Evolutionary conservation across 768 basidiomycete species (phyloP).

Genomic region (Harrya chromipes): DNA sequence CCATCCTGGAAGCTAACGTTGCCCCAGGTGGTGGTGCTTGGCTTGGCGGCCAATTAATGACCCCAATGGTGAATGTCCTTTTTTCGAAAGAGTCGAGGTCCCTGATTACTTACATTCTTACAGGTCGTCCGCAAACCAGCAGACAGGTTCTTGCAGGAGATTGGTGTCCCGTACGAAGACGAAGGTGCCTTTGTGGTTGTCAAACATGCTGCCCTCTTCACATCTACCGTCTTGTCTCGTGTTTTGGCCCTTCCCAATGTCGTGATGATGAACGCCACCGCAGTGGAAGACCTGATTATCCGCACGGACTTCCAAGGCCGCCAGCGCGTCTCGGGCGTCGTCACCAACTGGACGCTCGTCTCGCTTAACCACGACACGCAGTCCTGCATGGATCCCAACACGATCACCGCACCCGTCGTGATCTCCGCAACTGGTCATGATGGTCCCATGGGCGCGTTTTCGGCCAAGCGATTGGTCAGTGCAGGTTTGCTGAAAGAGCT

Average conservation of each 20-base stretch:
- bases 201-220: conserved; percentile 80
- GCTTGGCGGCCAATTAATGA: conserved; percentile 79
- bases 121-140: conserved; percentile 79
- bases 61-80: conserved; percentile 55
- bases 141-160: conserved; percentile 62
- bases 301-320: conserved; percentile 45
- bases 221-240: conserved; percentile 67
- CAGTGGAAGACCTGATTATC: conserved; percentile 78
- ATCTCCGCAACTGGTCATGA: conserved; percentile 75
- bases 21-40: conserved; percentile 77
- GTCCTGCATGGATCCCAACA: conserved; percentile 77
- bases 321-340: conserved; percentile 50
- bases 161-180: conserved; percentile 74
- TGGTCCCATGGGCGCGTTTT: conserved; percentile 79
- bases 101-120: neutral
- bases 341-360: conserved; percentile 53
- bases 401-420: conserved; percentile 75
- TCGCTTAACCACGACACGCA: conserved; percentile 69
- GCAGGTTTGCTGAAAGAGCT: conserved; percentile 70
- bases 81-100: neutral
- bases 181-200: conserved; percentile 77
- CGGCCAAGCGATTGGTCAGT: conserved; percentile 74
- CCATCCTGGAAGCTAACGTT: conserved; percentile 75
- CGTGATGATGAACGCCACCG: conserved; percentile 73
- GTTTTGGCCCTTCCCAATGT: conserved; percentile 71